phyloP scores from a whole-genome alignment of 495 filamentous ascomycete species.

The Aspergillus hancockii region DNA sequence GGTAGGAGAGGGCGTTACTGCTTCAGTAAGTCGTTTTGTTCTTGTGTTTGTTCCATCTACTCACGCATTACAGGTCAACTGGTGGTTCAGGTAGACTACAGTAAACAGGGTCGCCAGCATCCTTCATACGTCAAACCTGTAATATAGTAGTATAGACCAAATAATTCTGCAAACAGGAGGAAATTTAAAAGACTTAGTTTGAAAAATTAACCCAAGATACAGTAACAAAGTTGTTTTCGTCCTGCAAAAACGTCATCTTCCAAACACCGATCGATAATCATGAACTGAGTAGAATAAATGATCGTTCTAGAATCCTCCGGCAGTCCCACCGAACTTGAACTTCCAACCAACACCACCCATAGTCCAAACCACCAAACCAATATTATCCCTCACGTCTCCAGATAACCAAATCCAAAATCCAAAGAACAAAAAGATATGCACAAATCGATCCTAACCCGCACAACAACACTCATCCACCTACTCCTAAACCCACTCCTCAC shows the following conservation, averaged over 20 bases:
- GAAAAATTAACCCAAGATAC: neutral
- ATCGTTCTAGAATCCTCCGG: conserved; percentile 33
- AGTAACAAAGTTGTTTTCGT: too few relatives aligned
- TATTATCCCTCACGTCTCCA: conserved; percentile 5
- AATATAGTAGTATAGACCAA: neutral
- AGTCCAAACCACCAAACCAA: conserved; percentile 5
- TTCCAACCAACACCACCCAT: neutral
- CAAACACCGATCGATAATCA: neutral
- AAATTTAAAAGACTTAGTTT: too few relatives aligned
- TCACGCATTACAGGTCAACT: conserved; percentile 67
- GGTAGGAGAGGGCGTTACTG: conserved; percentile 61
- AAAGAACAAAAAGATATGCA: conserved; percentile 15
- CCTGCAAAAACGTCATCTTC: conserved; percentile 8
- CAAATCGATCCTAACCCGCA: conserved; percentile 12
- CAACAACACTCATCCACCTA: conserved; percentile 31
- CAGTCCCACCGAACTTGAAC: neutral
- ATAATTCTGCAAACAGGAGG: too few relatives aligned
- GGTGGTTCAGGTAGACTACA: conserved; percentile 80
- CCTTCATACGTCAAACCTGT: neutral
- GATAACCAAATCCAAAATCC: conserved; percentile 5
- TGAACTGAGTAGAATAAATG: conserved; percentile 6
- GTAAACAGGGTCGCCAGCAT: too few relatives aligned
- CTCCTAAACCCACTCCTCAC: conserved; percentile 21
- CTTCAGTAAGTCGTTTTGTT: conserved; percentile 54
- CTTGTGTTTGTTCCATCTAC: conserved; percentile 18